Evolutionary conservation across 176 grass and related monocot genomes (phyloP).

Genomic region (Musa schizocarpa): DNA sequence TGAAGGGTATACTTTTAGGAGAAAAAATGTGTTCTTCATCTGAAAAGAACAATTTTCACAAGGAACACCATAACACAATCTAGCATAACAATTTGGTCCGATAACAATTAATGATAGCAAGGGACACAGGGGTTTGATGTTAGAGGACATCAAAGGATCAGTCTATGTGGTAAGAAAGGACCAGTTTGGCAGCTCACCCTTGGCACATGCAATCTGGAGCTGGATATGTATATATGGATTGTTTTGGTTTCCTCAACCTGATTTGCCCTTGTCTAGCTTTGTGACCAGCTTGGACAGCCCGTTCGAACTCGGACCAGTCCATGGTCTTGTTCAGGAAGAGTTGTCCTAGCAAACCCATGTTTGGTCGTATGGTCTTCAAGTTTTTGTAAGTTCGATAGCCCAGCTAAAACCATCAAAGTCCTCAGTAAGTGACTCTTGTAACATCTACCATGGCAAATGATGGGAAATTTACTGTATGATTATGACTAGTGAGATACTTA

Average conservation of each 20-base stretch:
- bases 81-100: not conserved
- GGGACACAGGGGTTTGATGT: not conserved
- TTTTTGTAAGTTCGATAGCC: constrained; percentile 70
- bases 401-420: constrained; percentile 33
- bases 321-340: constrained; percentile 82
- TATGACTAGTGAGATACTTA: constrained; percentile 20
- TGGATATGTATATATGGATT: constrained; percentile 86
- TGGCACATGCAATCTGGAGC: constrained; percentile 93
- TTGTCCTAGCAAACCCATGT: constrained; percentile 79
- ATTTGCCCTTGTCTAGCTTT: constrained; percentile 77
- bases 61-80: not conserved
- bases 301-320: constrained; percentile 62
- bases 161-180: not conserved
- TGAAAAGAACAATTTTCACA: not conserved
- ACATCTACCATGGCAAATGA: not conserved
- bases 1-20: too few species aligned
- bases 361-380: constrained; percentile 80
- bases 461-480: not conserved
- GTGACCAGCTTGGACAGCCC: constrained; percentile 53
- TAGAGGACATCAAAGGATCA: not conserved
- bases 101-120: not conserved
- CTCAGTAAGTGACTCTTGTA: not conserved
- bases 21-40: not conserved
- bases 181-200: constrained; percentile 12
- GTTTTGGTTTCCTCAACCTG: constrained; percentile 68